Conservation (phyloP, 129 eudicot species). For the Scalesia atractyloides region DNA sequence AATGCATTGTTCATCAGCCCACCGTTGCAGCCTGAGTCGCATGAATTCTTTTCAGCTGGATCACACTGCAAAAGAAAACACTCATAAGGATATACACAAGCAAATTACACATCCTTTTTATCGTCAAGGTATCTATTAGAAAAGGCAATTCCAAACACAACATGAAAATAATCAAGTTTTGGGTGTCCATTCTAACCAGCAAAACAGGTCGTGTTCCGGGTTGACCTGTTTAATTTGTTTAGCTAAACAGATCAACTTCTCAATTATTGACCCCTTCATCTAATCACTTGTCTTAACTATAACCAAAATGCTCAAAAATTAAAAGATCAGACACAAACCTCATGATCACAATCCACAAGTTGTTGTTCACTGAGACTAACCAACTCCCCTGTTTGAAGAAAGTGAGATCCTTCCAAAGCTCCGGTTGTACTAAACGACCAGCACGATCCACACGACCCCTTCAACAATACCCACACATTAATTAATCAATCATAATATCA, state of each 20-base stretch:
- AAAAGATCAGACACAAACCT: conserved; percentile 42
- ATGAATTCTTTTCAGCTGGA: conserved; percentile 58
- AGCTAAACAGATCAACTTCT: neutral
- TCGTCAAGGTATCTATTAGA: neutral
- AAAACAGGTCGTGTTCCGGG: neutral
- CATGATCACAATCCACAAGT: conserved; percentile 96
- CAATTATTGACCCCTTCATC: neutral
- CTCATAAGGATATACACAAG: neutral
- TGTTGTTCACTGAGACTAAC: conserved; percentile 97
- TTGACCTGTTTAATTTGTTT: neutral
- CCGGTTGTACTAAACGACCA: conserved; percentile 98
- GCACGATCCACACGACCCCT: conserved; percentile 97
- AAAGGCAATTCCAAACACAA: neutral
- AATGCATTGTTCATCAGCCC: conserved; percentile 93
- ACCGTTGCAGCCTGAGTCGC: conserved; percentile 89
- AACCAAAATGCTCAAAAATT: neutral
- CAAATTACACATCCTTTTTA: neutral
- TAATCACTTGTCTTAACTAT: neutral
- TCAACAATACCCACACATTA: conserved; percentile 16
- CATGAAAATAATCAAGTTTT: neutral
- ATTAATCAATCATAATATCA: conserved; percentile 1
- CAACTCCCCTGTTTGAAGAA: conserved; percentile 78
- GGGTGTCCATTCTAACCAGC: neutral
- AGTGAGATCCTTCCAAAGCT: conserved; percentile 91
- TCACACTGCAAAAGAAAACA: conserved; percentile 63